These are phyloP conservation scores for Crithidia sp. DNA, from an alignment of 208 protist genomes.

Conservation along the genomic window DNA sequence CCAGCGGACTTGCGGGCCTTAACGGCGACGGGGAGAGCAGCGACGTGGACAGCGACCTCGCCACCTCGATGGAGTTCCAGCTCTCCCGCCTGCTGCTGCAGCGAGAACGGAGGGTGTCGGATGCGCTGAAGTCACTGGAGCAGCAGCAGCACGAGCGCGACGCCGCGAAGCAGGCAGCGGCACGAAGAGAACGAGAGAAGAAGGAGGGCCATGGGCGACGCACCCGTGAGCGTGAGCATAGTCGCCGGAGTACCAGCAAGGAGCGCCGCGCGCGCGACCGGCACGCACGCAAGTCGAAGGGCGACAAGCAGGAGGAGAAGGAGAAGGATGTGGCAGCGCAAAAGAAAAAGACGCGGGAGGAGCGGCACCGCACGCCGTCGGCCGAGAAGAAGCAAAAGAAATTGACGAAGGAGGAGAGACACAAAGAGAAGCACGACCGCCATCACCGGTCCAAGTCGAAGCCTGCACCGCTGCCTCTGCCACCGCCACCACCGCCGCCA, in stretches of 20 bases:
- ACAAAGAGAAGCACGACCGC: slow-evolving; percentile 14
- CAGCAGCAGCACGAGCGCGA: neutral
- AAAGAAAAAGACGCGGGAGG: slow-evolving; percentile 16
- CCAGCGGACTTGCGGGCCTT: neutral
- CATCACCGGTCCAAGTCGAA: neutral
- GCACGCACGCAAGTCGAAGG: slow-evolving; percentile 7
- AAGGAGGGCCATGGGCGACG: neutral
- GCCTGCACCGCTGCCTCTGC: slow-evolving; percentile 1
- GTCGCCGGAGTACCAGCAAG: neutral
- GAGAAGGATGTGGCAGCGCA: neutral
- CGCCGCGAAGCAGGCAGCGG: neutral
- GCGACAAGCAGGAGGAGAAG: slow-evolving; percentile 14
- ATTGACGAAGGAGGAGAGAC: slow-evolving; percentile 13
- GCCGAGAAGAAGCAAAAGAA: slow-evolving; percentile 17
- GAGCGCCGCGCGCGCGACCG: neutral
- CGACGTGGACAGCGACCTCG: slow-evolving; percentile 30
- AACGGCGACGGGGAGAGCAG: slow-evolving; percentile 4
- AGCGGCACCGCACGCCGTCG: slow-evolving; percentile 2
- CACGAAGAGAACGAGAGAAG: slow-evolving; percentile 14
- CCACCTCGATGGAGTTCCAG: slow-evolving; percentile 36
- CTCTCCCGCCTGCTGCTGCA: slow-evolving; percentile 25
- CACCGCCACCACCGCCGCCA: neutral
- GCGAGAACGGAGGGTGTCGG: slow-evolving; percentile 17
- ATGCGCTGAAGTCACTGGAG: neutral
- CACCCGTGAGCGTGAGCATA: neutral